Conservation (phyloP, 495 filamentous ascomycete genomes). For the Aspergillus ostianus region DNA sequence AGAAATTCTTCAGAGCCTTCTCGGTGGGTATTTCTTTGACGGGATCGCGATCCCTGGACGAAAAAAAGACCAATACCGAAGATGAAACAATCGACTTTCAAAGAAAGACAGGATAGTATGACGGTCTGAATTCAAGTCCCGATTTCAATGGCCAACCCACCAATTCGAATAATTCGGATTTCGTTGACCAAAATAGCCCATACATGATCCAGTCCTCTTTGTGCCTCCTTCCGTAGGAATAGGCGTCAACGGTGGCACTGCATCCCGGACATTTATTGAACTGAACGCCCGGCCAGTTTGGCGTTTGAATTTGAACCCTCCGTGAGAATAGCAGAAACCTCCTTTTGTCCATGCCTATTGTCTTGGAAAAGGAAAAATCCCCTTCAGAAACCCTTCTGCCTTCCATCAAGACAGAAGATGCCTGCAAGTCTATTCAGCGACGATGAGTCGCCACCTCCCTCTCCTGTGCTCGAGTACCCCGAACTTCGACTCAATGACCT, state of each 20-base stretch:
- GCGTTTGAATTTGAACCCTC: not conserved
- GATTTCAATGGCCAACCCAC: not conserved
- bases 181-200: not conserved
- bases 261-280: not conserved
- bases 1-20: not conserved
- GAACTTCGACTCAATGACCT: slow-evolving; percentile 19
- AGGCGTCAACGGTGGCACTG: not conserved
- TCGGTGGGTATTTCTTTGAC: not conserved
- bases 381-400: not conserved
- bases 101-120: not conserved
- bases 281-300: not conserved
- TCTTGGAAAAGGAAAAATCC: not conserved
- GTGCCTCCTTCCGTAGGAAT: not conserved
- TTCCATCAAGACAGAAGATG: not conserved
- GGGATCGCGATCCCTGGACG: not conserved
- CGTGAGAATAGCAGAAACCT: not conserved
- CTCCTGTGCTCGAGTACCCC: slow-evolving; percentile 10
- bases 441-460: slow-evolving; percentile 1
- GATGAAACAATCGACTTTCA: not conserved
- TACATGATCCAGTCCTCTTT: not conserved
- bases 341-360: not conserved
- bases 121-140: not conserved
- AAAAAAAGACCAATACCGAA: not conserved
- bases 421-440: not conserved
- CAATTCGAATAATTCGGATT: not conserved